Conservation (phyloP, 345 rosid genomes). For the Abelmoschus esculentus region DNA sequence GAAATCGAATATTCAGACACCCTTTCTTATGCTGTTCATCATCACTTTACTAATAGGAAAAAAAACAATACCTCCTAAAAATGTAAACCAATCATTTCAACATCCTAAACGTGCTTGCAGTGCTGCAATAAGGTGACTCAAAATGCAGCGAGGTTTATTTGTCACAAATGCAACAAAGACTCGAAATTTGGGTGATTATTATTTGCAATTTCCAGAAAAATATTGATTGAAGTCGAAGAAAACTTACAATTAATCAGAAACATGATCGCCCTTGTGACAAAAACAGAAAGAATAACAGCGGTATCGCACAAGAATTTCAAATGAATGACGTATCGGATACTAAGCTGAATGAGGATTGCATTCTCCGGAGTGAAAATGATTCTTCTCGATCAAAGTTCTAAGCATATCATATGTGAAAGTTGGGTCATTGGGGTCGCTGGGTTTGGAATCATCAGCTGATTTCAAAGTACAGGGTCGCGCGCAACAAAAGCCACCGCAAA, state of each 20-base stretch:
- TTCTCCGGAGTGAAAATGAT: slow-evolving; percentile 44
- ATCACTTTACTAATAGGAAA: slow-evolving; percentile 66
- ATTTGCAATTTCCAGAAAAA: neutral
- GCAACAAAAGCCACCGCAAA: slow-evolving; percentile 29
- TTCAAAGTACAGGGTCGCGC: slow-evolving; percentile 28
- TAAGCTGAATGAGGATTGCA: slow-evolving; percentile 35
- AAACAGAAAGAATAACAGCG: neutral
- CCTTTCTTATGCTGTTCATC: slow-evolving; percentile 59
- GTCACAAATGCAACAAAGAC: neutral
- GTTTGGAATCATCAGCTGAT: slow-evolving; percentile 27
- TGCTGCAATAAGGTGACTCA: neutral
- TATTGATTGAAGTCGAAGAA: neutral
- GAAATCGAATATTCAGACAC: slow-evolving; percentile 40
- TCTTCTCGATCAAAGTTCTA: slow-evolving; percentile 37
- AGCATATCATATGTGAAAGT: slow-evolving; percentile 36
- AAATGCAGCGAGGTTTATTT: too few species aligned
- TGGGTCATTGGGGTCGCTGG: slow-evolving; percentile 47
- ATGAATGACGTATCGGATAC: neutral
- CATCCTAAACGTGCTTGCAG: neutral
- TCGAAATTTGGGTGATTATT: neutral
- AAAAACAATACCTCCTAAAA: slow-evolving; percentile 45
- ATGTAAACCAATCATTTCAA: slow-evolving; percentile 34
- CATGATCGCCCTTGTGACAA: neutral
- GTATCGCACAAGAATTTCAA: neutral
- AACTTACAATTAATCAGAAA: neutral